These are phyloP conservation scores for Zasmidium angulare DNA, from an alignment of 2,329 filamentous ascomycete genomes.

Conservation along the genomic window DNA sequence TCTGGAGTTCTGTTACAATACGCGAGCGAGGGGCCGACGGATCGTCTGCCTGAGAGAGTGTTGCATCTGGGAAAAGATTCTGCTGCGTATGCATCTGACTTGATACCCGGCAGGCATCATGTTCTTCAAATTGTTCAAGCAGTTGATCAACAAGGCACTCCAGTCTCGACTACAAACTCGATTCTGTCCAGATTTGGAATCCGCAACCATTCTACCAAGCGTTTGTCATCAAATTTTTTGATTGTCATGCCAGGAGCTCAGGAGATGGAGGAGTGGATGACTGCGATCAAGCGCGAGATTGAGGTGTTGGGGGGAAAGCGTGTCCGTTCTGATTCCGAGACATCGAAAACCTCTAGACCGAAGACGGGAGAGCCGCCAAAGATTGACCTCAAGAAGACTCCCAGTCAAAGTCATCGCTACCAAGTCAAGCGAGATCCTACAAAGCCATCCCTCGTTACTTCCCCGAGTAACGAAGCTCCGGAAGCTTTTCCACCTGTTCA, in stretches of 20 bases:
- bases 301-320: conserved; percentile 68
- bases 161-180: conserved; percentile 55
- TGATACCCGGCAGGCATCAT: conserved; percentile 77
- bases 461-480: not conserved
- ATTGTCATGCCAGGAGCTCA: conserved; percentile 71
- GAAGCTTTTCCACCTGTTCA: conserved; percentile 2
- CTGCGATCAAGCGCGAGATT: conserved; percentile 66
- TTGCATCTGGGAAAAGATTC: conserved; percentile 72
- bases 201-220: conserved; percentile 37
- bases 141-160: conserved; percentile 58
- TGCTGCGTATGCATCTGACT: conserved; percentile 76
- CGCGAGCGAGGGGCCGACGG: conserved; percentile 65
- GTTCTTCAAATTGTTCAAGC: conserved; percentile 72
- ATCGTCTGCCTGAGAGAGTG: conserved; percentile 72
- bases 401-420: conserved; percentile 38
- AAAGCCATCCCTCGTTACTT: conserved; percentile 27
- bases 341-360: conserved; percentile 5
- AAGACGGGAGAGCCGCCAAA: conserved; percentile 6
- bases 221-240: conserved; percentile 61
- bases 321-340: conserved; percentile 51
- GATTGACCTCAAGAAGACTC: conserved; percentile 26
- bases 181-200: conserved; percentile 66
- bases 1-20: conserved; percentile 76
- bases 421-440: conserved; percentile 37
- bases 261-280: conserved; percentile 76